phyloP scores from a whole-genome alignment of 768 basidiomycete genomes.

The Suillus fuscotomentosus region DNA sequence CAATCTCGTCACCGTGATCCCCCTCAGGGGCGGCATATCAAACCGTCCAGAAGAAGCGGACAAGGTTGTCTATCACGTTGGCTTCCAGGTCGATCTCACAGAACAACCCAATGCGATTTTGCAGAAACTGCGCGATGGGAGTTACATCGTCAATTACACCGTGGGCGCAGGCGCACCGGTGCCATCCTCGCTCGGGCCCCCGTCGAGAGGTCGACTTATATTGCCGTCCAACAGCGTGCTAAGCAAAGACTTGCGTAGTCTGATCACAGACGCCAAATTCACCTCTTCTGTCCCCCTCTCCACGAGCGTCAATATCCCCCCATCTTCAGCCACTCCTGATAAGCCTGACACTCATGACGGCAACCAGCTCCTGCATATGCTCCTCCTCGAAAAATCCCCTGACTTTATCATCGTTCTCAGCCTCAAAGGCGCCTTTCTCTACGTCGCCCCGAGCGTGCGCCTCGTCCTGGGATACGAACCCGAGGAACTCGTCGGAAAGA shows the following conservation, averaged over 20 bases:
- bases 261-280: conserved; percentile 49
- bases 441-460: conserved; percentile 81
- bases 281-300: conserved; percentile 46
- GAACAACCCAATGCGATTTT: conserved; percentile 85
- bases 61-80: conserved; percentile 84
- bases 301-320: conserved; percentile 34
- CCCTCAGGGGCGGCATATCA: conserved; percentile 63
- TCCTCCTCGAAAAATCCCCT: conserved; percentile 60
- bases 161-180: conserved; percentile 6
- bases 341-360: conserved; percentile 30
- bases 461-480: conserved; percentile 85
- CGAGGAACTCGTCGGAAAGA: conserved; percentile 76
- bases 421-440: conserved; percentile 90
- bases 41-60: conserved; percentile 52
- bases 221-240: conserved; percentile 26
- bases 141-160: conserved; percentile 66
- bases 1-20: conserved; percentile 91
- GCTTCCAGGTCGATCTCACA: conserved; percentile 93
- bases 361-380: conserved; percentile 50
- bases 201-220: conserved; percentile 17
- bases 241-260: conserved; percentile 50
- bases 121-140: conserved; percentile 75
- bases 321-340: conserved; percentile 20
- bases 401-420: conserved; percentile 92
- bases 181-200: conserved; percentile 11